Conservation (phyloP, 225 moss, liverwort and hornwort species). For the Marchantia polymorpha region DNA sequence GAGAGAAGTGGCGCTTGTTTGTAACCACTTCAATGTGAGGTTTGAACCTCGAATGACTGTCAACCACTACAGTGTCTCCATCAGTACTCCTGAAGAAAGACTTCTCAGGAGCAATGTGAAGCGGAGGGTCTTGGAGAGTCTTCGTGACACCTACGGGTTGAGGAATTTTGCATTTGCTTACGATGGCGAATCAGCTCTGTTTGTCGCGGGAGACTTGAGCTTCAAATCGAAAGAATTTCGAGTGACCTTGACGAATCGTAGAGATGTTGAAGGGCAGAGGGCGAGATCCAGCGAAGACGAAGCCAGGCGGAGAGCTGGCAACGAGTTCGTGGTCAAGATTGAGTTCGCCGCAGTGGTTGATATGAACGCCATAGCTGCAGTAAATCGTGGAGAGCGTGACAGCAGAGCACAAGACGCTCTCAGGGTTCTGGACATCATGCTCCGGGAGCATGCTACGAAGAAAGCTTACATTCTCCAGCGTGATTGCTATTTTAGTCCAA, state of each 20-base stretch:
- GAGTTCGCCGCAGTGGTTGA: constrained; percentile 59
- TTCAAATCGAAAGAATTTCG: constrained; percentile 51
- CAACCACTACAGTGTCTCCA: constrained; percentile 27
- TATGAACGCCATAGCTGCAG: constrained; percentile 69
- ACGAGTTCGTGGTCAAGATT: constrained; percentile 51
- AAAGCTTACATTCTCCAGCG: constrained; percentile 66
- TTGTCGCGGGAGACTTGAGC: constrained; percentile 59
- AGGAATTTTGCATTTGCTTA: constrained; percentile 56
- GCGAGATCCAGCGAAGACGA: too few relatives aligned
- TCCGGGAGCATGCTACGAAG: constrained; percentile 71
- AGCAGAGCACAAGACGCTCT: constrained; percentile 67
- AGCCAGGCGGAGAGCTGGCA: constrained; percentile 25
- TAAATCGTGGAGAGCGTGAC: constrained; percentile 52
- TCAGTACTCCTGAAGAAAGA: neutral
- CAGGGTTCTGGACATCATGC: constrained; percentile 77
- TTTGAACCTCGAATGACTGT: constrained; percentile 20
- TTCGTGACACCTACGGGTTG: constrained; percentile 56
- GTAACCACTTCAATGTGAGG: constrained; percentile 35
- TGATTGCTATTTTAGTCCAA: constrained; percentile 63
- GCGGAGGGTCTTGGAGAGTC: constrained; percentile 58
- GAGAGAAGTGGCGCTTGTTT: constrained; percentile 18
- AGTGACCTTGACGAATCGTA: constrained; percentile 44
- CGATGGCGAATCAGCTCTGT: constrained; percentile 75
- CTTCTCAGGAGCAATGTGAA: constrained; percentile 19
- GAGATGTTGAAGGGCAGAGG: neutral